A percentile compares a stretch with the other conserved stretches of the same genome.
Conservation (phyloP, 805 yeast genomes). For the Kodamaea hsintzibuensis region DNA sequence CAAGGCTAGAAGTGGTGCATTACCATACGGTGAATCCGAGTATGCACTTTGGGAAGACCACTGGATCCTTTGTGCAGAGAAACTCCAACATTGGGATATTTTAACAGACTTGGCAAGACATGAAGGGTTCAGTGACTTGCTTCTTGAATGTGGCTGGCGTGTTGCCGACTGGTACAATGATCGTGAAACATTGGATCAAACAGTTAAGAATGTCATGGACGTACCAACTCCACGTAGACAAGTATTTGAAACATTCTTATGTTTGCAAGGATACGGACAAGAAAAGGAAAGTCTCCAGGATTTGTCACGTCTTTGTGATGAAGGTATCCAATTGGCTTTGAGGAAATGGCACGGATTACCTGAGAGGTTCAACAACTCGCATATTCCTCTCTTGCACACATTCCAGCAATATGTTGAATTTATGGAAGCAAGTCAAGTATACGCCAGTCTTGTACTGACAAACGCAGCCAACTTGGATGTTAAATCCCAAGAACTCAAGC, state of each 20-base stretch:
- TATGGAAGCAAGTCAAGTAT: constrained; percentile 95
- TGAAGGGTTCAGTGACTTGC: constrained; percentile 93
- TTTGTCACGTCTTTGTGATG: constrained; percentile 85
- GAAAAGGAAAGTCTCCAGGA: constrained; percentile 84
- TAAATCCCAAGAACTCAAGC: constrained; percentile 90
- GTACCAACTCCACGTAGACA: constrained; percentile 98
- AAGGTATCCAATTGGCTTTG: constrained; percentile 90
- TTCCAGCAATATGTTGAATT: constrained; percentile 98
- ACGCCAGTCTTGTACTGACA: constrained; percentile 81
- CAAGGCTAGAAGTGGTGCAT: constrained; percentile 90
- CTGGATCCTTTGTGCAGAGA: constrained; percentile 97
- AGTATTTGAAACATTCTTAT: constrained; percentile 89
- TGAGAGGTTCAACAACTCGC: constrained; percentile 73
- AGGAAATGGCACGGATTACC: constrained; percentile 95
- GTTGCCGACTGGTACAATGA: constrained; percentile 98
- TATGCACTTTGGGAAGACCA: constrained; percentile 98
- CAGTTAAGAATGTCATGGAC: constrained; percentile 95
- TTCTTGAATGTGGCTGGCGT: constrained; percentile 99
- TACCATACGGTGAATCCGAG: constrained; percentile 94
- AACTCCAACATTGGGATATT: constrained; percentile 97
- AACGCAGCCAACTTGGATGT: constrained; percentile 90
- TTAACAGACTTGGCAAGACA: constrained; percentile 95
- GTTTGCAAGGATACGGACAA: constrained; percentile 91
- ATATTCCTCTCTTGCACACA: constrained; percentile 84
- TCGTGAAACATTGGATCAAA: constrained; percentile 89